Conservation (phyloP, 139 green algal genomes). For the Tetradesmus lagerheimii region DNA sequence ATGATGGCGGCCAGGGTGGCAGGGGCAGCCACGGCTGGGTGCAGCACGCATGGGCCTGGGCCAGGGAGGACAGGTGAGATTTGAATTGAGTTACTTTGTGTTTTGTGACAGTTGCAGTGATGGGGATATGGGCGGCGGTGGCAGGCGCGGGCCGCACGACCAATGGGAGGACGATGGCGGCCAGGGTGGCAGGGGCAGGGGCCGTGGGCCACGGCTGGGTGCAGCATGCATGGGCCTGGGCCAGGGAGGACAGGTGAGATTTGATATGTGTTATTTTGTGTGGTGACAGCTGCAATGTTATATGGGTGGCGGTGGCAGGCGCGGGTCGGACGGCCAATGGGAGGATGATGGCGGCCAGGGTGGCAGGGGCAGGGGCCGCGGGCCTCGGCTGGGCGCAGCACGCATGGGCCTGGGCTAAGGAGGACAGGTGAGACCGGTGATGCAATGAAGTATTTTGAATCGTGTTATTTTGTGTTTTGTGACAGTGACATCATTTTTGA, state of each 20-base stretch:
- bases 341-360: conserved; percentile 54
- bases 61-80: neutral
- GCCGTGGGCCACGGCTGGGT: neutral
- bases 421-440: neutral
- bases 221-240: neutral
- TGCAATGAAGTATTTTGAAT: too few species aligned
- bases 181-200: conserved; percentile 13
- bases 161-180: conserved; percentile 56
- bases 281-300: too few species aligned
- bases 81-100: neutral
- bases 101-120: too few species aligned
- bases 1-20: conserved; percentile 48
- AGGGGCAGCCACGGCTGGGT: neutral
- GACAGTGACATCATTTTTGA: too few species aligned
- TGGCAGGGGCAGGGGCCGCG: neutral
- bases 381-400: neutral
- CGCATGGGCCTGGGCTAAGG: neutral
- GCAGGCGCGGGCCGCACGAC: conserved; percentile 14
- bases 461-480: too few species aligned
- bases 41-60: neutral
- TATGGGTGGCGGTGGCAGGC: too few species aligned
- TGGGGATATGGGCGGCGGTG: conserved; percentile 71
- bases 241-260: neutral
- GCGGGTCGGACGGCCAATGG: conserved; percentile 16
- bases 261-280: neutral